Base-by-base conservation (phyloP, 768 basidiomycete species). In the Trametes meyenii region DNA sequence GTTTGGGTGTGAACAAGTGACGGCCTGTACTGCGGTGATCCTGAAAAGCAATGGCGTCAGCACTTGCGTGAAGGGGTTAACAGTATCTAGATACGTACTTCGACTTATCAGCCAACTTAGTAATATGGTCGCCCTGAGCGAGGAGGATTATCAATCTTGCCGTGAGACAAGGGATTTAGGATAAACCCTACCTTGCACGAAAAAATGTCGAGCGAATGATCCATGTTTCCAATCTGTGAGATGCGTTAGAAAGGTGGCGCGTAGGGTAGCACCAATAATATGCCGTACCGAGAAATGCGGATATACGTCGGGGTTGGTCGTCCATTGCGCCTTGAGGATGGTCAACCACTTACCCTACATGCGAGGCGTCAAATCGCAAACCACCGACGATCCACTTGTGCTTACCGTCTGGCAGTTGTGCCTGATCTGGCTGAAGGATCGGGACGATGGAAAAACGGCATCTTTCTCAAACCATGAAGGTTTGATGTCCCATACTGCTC, bases 361-460 rank as follows among this genome's bases (percentile, higher is more conserved):
- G 12, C 24, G 26, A 40, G 1, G 45, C 48, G 43, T 63, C 44
- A 19, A 17, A 38, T 26, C 58, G 35, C 21, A 46, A 44, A 46
- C 39, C 36, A 48, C 45, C 49, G 33, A 16, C 42, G 42, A 13
- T 17, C 44, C n/a, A 1, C 39, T n/a, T 16, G 1, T 19, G 64
- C 83, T 54, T 62, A 92, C 92, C 8, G 91, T 94, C 73, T 93
- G 92, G 68, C 90, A 92, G 64, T 88, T 89, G 67, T 94, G 92
- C 6, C 73, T 74, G 50, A 92, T 76, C 11, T 79, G 83, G 60
- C 73, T 77, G 65, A 88, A 85, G 0, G 92, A 92, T 36, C 81
- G 79, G 49, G 87, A 84, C 2, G 81, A 80, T 26, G 85, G 80
- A 68, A 92, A 88, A 7, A 80, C 68, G 0, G 71, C 74, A 12